Evolutionary conservation across 495 filamentous ascomycete genomes (phyloP).

Genomic region (Aspergillus heteromorphus): DNA sequence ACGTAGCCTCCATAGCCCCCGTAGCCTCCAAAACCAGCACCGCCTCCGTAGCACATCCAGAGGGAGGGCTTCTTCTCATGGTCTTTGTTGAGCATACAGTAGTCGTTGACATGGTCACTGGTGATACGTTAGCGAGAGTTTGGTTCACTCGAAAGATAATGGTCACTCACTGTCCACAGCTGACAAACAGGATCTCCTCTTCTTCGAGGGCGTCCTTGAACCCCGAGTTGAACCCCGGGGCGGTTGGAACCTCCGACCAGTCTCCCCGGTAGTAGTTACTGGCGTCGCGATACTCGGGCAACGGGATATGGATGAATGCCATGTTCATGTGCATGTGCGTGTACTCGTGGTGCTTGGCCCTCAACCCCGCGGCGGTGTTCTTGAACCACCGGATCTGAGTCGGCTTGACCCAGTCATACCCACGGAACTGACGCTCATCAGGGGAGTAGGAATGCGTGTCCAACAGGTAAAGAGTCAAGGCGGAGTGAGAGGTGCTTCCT

Average conservation of each 20-base stretch:
- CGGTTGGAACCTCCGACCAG: slow-evolving; percentile 73
- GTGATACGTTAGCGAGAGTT: not conserved
- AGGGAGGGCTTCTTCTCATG: slow-evolving; percentile 54
- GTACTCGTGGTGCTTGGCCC: slow-evolving; percentile 71
- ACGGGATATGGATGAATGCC: slow-evolving; percentile 94
- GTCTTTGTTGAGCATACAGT: slow-evolving; percentile 65
- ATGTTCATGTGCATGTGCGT: slow-evolving; percentile 90
- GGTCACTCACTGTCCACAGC: slow-evolving; percentile 75
- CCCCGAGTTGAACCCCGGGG: slow-evolving; percentile 79
- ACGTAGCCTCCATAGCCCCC: slow-evolving; percentile 83
- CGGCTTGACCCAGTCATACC: slow-evolving; percentile 95
- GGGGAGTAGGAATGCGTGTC: slow-evolving; percentile 92
- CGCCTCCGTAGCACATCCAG: slow-evolving; percentile 99
- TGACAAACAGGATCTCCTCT: slow-evolving; percentile 78
- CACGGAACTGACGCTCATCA: slow-evolving; percentile 75
- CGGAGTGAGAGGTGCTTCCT: slow-evolving; percentile 73
- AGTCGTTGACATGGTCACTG: slow-evolving; percentile 94
- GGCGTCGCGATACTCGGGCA: slow-evolving; percentile 74
- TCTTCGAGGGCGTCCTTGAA: slow-evolving; percentile 84
- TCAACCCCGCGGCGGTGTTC: slow-evolving; percentile 61
- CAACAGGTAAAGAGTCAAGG: slow-evolving; percentile 86
- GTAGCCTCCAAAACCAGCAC: slow-evolving; percentile 86
- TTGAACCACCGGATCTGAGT: slow-evolving; percentile 94
- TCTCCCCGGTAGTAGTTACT: slow-evolving; percentile 52
- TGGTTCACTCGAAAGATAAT: not conserved